These are phyloP conservation scores for Aplosporella prunicola DNA, from an alignment of 2,329 filamentous ascomycete genomes.

Conservation along the genomic window DNA sequence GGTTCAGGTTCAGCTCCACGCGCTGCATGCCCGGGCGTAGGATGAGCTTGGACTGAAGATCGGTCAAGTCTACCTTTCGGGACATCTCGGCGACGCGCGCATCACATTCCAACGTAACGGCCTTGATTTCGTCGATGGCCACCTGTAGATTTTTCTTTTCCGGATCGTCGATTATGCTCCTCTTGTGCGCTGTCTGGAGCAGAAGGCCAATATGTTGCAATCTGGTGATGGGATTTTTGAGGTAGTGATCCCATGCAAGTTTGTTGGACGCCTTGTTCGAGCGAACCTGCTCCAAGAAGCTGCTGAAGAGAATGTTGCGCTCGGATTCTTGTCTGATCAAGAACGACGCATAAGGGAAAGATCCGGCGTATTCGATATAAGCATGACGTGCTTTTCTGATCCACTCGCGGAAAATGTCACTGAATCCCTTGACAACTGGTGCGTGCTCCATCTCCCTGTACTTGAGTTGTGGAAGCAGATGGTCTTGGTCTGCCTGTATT, in stretches of 20 bases:
- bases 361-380: constrained; percentile 86
- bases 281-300: constrained; percentile 73
- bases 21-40: constrained; percentile 77
- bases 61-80: constrained; percentile 80
- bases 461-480: constrained; percentile 85
- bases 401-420: constrained; percentile 97
- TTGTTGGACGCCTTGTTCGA: constrained; percentile 71
- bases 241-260: constrained; percentile 85
- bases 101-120: constrained; percentile 84
- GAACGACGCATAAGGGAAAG: constrained; percentile 75
- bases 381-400: constrained; percentile 83
- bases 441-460: constrained; percentile 96
- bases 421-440: constrained; percentile 87
- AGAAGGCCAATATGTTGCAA: constrained; percentile 84
- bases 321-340: constrained; percentile 76
- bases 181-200: constrained; percentile 71
- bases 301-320: constrained; percentile 74
- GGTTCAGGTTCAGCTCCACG: constrained; percentile 80
- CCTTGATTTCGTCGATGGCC: constrained; percentile 85
- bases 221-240: constrained; percentile 87
- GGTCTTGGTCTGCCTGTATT: constrained; percentile 84
- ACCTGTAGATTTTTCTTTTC: constrained; percentile 77
- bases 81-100: constrained; percentile 84
- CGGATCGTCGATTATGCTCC: constrained; percentile 73
- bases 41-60: constrained; percentile 73